Conservation (phyloP, 371 early-diverging fungal species). For the Mucor plumbeus region DNA sequence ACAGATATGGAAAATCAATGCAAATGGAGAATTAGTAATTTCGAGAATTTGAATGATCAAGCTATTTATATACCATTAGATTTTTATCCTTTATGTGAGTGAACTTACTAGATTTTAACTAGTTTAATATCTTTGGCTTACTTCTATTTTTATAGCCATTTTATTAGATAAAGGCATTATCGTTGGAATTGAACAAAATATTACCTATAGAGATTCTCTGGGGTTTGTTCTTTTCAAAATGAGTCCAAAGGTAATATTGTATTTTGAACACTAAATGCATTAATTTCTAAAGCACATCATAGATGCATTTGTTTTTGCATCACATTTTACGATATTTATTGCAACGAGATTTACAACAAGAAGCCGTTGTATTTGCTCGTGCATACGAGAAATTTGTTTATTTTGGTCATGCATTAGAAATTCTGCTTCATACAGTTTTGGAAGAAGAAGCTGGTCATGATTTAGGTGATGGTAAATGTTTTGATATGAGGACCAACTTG, state of each 20-base stretch:
- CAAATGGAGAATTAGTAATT: slow-evolving; percentile 48
- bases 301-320: slow-evolving; percentile 84
- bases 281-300: not conserved
- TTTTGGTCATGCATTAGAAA: slow-evolving; percentile 85
- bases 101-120: not conserved
- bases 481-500: no score
- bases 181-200: slow-evolving; percentile 78
- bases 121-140: not conserved
- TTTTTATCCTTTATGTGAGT: slow-evolving; percentile 81
- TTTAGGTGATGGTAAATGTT: slow-evolving; percentile 40
- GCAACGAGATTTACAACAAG: slow-evolving; percentile 52
- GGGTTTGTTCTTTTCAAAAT: slow-evolving; percentile 68
- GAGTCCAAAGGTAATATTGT: slow-evolving; percentile 65
- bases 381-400: slow-evolving; percentile 75
- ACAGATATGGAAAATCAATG: slow-evolving; percentile 4
- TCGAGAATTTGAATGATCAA: slow-evolving; percentile 34
- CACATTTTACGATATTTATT: slow-evolving; percentile 71
- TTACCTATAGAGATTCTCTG: slow-evolving; percentile 59
- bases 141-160: slow-evolving; percentile 59
- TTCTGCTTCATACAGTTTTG: slow-evolving; percentile 81
- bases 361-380: slow-evolving; percentile 69
- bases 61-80: slow-evolving; percentile 70
- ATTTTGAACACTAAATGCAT: not conserved
- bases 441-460: slow-evolving; percentile 74
- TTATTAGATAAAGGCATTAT: slow-evolving; percentile 76